Conservation (phyloP, 192 early-diverging fungal genomes). For the Martensiomyces pterosporus region DNA sequence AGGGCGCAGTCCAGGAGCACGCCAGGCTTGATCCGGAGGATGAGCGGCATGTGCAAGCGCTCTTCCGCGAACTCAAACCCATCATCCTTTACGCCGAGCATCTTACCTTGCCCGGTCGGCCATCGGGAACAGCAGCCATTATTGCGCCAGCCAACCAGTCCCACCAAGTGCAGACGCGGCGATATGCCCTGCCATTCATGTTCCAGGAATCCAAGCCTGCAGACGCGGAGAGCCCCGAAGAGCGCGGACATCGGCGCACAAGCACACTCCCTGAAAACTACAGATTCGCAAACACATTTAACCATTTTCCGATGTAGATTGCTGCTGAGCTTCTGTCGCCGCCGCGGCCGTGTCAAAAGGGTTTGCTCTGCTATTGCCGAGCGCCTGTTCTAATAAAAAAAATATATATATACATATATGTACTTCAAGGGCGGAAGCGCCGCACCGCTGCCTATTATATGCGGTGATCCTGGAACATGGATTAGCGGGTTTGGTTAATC, state of each 20-base stretch:
- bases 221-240: conserved; percentile 1
- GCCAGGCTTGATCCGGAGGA: not conserved
- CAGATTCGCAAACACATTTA: conserved; percentile 11
- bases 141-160: too few relatives aligned
- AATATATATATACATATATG: too few relatives aligned
- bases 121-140: conserved; percentile 7
- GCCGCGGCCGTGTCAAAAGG: too few relatives aligned
- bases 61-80: conserved; percentile 44
- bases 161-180: conserved; percentile 7
- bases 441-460: too few relatives aligned
- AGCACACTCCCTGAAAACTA: conserved; percentile 31
- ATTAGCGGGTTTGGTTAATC: too few relatives aligned
- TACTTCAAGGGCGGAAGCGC: too few relatives aligned
- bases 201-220: conserved; percentile 2
- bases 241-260: conserved; percentile 31
- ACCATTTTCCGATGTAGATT: too few relatives aligned
- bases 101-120: conserved; percentile 17
- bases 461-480: too few relatives aligned
- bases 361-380: too few relatives aligned
- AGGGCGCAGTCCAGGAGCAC: conserved; percentile 10
- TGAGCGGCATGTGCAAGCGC: conserved; percentile 12
- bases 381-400: too few relatives aligned
- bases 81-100: conserved; percentile 46
- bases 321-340: too few relatives aligned
- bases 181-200: conserved; percentile 9